Evolutionary conservation across 2,329 filamentous ascomycete species (phyloP).

Genomic region (Alternaria conjuncta): DNA sequence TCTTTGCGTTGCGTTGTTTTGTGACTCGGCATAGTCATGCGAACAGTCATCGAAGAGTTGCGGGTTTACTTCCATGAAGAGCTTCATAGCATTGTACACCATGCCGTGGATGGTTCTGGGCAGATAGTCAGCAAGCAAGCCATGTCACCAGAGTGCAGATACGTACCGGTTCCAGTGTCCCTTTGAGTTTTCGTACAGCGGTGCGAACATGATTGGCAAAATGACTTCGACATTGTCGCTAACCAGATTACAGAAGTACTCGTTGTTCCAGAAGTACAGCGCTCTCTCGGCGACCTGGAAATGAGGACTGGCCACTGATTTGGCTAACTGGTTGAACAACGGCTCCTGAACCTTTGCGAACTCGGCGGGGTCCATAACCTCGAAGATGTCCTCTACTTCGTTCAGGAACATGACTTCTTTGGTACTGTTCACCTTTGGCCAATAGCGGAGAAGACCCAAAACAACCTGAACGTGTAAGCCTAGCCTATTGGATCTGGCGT

Average conservation of each 20-base stretch:
- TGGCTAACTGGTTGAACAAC: slow-evolving; percentile 94
- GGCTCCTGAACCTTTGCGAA: slow-evolving; percentile 99
- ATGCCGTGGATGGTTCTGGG: slow-evolving; percentile 95
- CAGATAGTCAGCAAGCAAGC: slow-evolving; percentile 21
- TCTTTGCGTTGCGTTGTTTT: slow-evolving; percentile 87
- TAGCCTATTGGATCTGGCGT: slow-evolving; percentile 5
- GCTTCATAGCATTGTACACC: slow-evolving; percentile 99
- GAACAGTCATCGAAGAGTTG: slow-evolving; percentile 98
- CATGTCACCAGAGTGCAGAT: not conserved
- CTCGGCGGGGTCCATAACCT: slow-evolving; percentile 98
- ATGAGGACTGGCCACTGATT: slow-evolving; percentile 96
- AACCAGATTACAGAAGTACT: slow-evolving; percentile 99
- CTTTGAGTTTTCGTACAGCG: slow-evolving; percentile 98
- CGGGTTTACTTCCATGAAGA: slow-evolving; percentile 99
- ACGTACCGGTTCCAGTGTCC: slow-evolving; percentile 96
- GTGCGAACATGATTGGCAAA: slow-evolving; percentile 98
- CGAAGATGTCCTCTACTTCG: slow-evolving; percentile 98
- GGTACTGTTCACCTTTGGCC: slow-evolving; percentile 99
- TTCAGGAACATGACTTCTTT: slow-evolving; percentile 99
- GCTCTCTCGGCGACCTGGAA: slow-evolving; percentile 98
- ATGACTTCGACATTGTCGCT: slow-evolving; percentile 99
- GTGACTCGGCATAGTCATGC: slow-evolving; percentile 95
- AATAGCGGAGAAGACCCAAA: slow-evolving; percentile 90
- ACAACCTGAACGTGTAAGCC: slow-evolving; percentile 70
- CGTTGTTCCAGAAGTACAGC: slow-evolving; percentile 99